Conservation (phyloP, 73 alveolate genomes). For the Paramecium primaurelia region DNA sequence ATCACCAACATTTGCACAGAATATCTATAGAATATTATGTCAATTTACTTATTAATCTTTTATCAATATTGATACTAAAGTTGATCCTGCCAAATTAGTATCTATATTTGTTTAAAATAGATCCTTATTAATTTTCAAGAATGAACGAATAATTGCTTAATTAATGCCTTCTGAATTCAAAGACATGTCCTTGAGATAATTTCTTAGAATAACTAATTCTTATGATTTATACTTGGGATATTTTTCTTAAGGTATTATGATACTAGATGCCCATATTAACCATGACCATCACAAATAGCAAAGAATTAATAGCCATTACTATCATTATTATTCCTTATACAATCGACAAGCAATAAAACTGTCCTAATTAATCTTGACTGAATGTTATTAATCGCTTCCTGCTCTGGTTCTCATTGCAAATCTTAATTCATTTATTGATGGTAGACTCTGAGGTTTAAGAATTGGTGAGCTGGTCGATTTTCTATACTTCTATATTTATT, state of each 20-base stretch:
- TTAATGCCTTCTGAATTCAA: constrained; percentile 8
- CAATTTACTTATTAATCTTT: neutral
- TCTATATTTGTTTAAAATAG: neutral
- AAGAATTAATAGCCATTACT: constrained; percentile 63
- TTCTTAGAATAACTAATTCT: neutral
- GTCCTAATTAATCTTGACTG: constrained; percentile 5
- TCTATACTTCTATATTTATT: neutral
- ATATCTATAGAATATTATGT: neutral
- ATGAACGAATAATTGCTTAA: constrained; percentile 11
- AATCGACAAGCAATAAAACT: constrained; percentile 25
- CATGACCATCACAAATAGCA: constrained; percentile 93
- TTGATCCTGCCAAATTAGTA: constrained; percentile 25
- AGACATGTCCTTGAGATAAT: neutral
- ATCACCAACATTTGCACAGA: constrained; percentile 72
- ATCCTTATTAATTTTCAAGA: neutral
- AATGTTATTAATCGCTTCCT: neutral
- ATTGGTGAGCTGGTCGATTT: neutral
- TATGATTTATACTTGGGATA: constrained; percentile 61
- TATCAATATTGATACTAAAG: neutral
- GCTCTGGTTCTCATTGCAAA: constrained; percentile 36
- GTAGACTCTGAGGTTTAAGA: neutral
- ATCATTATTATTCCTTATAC: neutral
- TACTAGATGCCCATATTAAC: constrained; percentile 82
- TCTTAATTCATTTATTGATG: neutral
- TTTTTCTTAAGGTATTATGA: constrained; percentile 69